These are phyloP conservation scores for Aspergillus oerlinghausenensis DNA, from an alignment of 2,329 filamentous ascomycete genomes.

Conservation along the genomic window DNA sequence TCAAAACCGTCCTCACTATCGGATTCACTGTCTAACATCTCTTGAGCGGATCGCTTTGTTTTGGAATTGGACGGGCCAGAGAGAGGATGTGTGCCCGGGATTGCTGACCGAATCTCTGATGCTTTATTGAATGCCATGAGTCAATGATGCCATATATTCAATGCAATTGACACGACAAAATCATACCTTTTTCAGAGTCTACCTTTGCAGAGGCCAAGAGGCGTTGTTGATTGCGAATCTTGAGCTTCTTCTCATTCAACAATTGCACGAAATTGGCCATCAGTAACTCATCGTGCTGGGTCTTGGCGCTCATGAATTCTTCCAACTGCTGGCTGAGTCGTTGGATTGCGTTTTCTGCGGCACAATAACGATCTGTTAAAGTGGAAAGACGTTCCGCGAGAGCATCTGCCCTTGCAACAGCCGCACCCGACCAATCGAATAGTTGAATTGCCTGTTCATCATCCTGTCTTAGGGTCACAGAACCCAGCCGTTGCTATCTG, in stretches of 20 bases:
- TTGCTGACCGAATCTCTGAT: slow-evolving; percentile 21
- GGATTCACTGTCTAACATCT: slow-evolving; percentile 16
- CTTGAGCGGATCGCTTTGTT: slow-evolving; percentile 27
- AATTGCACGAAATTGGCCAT: slow-evolving; percentile 55
- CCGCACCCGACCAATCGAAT: slow-evolving; percentile 53
- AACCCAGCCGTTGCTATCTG: slow-evolving; percentile 49
- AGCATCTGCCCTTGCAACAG: slow-evolving; percentile 40
- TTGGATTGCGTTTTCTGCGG: slow-evolving; percentile 48
- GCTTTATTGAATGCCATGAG: slow-evolving; percentile 13
- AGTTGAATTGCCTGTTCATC: slow-evolving; percentile 53
- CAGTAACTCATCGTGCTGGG: slow-evolving; percentile 53
- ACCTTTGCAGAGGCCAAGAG: slow-evolving; percentile 49
- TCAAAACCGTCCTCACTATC: slow-evolving; percentile 35
- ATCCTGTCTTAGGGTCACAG: slow-evolving; percentile 48
- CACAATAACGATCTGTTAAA: slow-evolving; percentile 37
- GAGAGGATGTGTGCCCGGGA: slow-evolving; percentile 8
- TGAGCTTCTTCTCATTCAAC: slow-evolving; percentile 61
- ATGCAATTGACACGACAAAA: not conserved
- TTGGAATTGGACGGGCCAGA: slow-evolving; percentile 12
- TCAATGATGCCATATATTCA: not conserved
- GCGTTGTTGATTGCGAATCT: slow-evolving; percentile 59
- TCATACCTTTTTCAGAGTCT: slow-evolving; percentile 35
- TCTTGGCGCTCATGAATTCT: slow-evolving; percentile 54
- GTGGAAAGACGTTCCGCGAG: slow-evolving; percentile 41
- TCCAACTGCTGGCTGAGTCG: slow-evolving; percentile 53